Evolutionary conservation across 2,329 filamentous ascomycete species (phyloP).

Genomic region (Xylariaceae sp.): DNA sequence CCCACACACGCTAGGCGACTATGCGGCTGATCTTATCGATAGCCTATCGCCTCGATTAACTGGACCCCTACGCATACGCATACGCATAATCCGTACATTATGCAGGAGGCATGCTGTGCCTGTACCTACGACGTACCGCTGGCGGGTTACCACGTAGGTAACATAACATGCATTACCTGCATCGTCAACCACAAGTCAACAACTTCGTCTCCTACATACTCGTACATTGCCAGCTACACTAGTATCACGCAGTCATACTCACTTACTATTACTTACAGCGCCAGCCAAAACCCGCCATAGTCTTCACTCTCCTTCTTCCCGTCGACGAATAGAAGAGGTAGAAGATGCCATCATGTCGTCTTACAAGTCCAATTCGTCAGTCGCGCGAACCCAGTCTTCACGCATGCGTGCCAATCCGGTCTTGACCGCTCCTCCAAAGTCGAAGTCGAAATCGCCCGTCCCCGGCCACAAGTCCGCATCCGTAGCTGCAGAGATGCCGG

Average conservation of each 20-base stretch:
- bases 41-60: no score
- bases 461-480: neutral
- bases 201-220: neutral
- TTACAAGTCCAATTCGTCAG: constrained; percentile 29
- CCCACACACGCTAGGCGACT: no score
- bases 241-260: neutral
- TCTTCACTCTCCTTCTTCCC: neutral
- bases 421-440: constrained; percentile 28
- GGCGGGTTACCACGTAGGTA: neutral
- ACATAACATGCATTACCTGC: neutral
- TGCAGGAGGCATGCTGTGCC: no score
- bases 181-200: neutral
- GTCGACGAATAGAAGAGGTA: neutral
- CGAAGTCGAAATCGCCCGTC: constrained; percentile 11
- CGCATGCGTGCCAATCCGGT: constrained; percentile 27
- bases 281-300: neutral
- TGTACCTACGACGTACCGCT: neutral
- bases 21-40: no score
- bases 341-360: constrained; percentile 32
- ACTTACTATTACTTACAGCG: neutral
- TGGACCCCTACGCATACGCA: no score
- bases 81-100: no score
- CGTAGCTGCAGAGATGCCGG: constrained; percentile 21
- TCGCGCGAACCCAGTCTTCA: constrained; percentile 30
- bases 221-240: neutral